These are phyloP conservation scores for Arabidopsis arenosa DNA, from an alignment of 345 rosid genomes.

Conservation along the genomic window DNA sequence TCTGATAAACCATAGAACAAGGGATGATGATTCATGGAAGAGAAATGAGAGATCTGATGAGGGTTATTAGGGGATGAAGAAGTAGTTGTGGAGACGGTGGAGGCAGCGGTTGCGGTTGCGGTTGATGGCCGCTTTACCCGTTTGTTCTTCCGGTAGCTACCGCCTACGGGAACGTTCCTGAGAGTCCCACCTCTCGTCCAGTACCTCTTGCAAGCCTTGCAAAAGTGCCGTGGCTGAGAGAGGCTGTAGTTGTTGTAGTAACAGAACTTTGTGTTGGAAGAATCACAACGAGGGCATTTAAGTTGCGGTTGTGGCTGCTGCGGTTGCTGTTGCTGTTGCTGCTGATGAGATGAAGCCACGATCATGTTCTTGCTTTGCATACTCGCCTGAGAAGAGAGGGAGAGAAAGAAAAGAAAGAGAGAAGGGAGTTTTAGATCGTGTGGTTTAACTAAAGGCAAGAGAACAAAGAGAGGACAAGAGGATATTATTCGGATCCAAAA, in stretches of 20 bases:
- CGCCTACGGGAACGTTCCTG: conserved; percentile 76
- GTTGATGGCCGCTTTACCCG: conserved; percentile 59
- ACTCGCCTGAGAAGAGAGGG: conserved; percentile 34
- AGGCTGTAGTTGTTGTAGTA: conserved; percentile 85
- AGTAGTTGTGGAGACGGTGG: conserved; percentile 35
- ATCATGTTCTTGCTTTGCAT: conserved; percentile 58
- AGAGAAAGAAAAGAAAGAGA: conserved; percentile 24
- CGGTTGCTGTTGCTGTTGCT: conserved; percentile 43
- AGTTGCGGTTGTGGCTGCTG: conserved; percentile 56
- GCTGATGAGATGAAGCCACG: conserved; percentile 54
- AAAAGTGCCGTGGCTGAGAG: conserved; percentile 72
- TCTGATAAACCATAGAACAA: conserved; percentile 65
- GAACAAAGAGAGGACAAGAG: conserved; percentile 43
- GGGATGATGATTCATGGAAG: conserved; percentile 58
- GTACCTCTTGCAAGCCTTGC: conserved; percentile 79
- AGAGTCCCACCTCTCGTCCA: conserved; percentile 78
- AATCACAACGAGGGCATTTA: conserved; percentile 81
- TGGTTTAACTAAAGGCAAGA: conserved; percentile 46
- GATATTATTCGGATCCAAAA: conserved; percentile 59
- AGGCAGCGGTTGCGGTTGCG: conserved; percentile 27
- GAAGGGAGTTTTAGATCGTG: conserved; percentile 44
- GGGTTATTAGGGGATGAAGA: conserved; percentile 44
- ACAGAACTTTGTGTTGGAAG: conserved; percentile 76
- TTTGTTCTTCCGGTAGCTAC: conserved; percentile 78
- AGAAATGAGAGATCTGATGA: conserved; percentile 49